phyloP scores from a whole-genome alignment of 305 asterid genomes.

The Fraxinus floribunda region DNA sequence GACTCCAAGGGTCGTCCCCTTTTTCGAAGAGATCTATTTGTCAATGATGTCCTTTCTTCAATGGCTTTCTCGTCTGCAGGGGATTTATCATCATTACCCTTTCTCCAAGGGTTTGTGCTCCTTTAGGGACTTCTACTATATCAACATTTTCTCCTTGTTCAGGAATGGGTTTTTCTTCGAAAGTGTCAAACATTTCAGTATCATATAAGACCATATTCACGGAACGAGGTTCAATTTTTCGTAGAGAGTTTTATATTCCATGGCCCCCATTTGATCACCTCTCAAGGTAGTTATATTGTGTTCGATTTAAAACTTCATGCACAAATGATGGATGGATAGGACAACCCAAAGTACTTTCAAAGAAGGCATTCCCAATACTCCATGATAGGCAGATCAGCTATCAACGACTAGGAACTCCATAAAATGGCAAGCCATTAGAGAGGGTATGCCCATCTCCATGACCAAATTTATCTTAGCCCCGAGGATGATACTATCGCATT shows the following conservation, averaged over 20 bases:
- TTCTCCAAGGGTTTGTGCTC: not conserved
- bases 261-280: too few species aligned
- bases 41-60: not conserved
- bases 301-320: too few species aligned
- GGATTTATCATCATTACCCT: not conserved
- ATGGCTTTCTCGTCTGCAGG: not conserved
- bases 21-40: too few species aligned
- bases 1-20: not conserved
- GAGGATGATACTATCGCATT: too few species aligned
- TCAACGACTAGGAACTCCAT: not conserved
- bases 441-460: not conserved
- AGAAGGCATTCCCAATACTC: too few species aligned
- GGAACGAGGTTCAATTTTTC: not conserved
- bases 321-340: too few species aligned
- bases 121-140: not conserved
- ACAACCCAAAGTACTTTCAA: too few species aligned
- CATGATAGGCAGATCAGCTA: not conserved
- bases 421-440: not conserved
- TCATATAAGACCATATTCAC: not conserved
- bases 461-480: not conserved
- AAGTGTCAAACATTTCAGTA: not conserved
- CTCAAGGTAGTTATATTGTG: too few species aligned
- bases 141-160: not conserved
- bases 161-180: too few species aligned
- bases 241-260: not conserved